phyloP scores from a whole-genome alignment of 2,329 filamentous ascomycete species.

The Colletotrichum lindemuthianum region DNA sequence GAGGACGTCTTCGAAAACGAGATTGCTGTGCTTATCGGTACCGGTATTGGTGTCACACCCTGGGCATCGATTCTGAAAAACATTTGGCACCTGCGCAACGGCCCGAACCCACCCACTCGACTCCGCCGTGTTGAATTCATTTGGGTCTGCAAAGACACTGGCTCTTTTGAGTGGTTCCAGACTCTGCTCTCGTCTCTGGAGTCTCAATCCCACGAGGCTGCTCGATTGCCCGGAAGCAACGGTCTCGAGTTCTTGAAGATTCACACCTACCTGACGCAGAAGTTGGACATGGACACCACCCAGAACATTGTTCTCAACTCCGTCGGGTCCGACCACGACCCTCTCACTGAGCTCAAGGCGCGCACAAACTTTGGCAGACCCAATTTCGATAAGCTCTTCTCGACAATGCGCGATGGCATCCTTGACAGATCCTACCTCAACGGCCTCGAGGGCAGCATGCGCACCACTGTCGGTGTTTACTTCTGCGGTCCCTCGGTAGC shows the following conservation, averaged over 20 bases:
- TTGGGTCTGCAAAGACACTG: constrained; percentile 97
- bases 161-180: constrained; percentile 99
- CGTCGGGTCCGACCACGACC: constrained; percentile 87
- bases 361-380: constrained; percentile 96
- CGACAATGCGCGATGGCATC: constrained; percentile 88
- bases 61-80: constrained; percentile 94
- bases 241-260: constrained; percentile 92
- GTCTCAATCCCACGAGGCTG: constrained; percentile 78
- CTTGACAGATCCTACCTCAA: constrained; percentile 85
- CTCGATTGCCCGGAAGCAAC: constrained; percentile 72
- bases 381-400: constrained; percentile 84
- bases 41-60: constrained; percentile 87
- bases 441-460: constrained; percentile 79
- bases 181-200: constrained; percentile 91
- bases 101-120: constrained; percentile 87
- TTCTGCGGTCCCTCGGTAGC: constrained; percentile 90
- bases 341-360: constrained; percentile 88
- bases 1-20: constrained; percentile 98
- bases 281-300: constrained; percentile 88
- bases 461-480: constrained; percentile 94
- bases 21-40: constrained; percentile 86
- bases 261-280: constrained; percentile 96
- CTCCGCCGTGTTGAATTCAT: constrained; percentile 97
- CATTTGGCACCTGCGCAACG: constrained; percentile 95
- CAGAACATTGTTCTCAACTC: constrained; percentile 98